Evolutionary conservation across 805 yeast species (phyloP), one percentile per base, ranked within the genome.

Genomic region (Zygosaccharomyces rouxii): DNA sequence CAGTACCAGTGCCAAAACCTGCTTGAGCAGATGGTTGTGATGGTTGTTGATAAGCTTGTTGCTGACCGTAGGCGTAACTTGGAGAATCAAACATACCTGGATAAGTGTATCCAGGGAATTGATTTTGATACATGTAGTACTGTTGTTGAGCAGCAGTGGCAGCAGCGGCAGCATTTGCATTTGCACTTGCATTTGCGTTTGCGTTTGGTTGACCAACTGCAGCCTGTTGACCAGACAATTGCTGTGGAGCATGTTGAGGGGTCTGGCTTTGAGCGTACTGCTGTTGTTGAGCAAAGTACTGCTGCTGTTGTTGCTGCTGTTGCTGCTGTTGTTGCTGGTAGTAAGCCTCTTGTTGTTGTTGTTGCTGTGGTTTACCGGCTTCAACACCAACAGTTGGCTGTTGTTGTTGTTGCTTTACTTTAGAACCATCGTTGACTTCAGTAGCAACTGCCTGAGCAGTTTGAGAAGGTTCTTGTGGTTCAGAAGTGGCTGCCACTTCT

Each of bases 81-180:
- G 64, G 70, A 29, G 60, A 55, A 49, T 64, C 70, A 43, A 58
- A 66, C 66, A 65, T 63, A 38, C 67, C 69, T 38, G 70, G 70
- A 49, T 66, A 65, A 31, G 66, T 60, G 50, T 64, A 66, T 37
- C 69, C 70, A 41, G 69, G 69, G 54, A 63, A 66, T 51, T 66
- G 70, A 47, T 61, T 62, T 53, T 66, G 70, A 47, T 66, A 65
- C 68, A 64, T 63, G 50, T 64, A 66, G 47, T 65, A 66, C 53
- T 66, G 70, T 46, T 63, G 69, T 46, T 60, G 66, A 30, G 64
- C 63, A 44, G 60, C 62, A 16, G 57, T 58, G 14, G 63, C 62
- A 42, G 60, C 58, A n/a, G 56, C 44, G 4, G 44, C 37, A 6
- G 37, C 37, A 33, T 16, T 33, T 14, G 37, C 37, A 33, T 16